A percentile compares a stretch with the other conserved stretches of the same genome.
These are phyloP conservation scores for Roridomyces roridus DNA, from an alignment of 768 basidiomycete species.

Conservation along the genomic window DNA sequence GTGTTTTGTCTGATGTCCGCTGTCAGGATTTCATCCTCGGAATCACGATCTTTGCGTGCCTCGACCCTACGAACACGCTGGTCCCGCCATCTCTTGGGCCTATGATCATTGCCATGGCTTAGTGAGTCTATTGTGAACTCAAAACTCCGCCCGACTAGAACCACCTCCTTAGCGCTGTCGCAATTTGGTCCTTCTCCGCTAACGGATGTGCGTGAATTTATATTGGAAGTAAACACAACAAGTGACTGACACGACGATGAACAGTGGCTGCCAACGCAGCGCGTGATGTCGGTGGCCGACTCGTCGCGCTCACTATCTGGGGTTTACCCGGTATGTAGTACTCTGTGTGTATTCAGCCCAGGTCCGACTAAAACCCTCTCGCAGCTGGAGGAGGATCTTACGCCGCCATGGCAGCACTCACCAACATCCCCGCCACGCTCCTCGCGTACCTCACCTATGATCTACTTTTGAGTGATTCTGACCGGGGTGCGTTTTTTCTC, in stretches of 20 bases:
- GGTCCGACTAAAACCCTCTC: not conserved
- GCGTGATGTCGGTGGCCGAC: constrained; percentile 54
- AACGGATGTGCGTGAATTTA: constrained; percentile 39
- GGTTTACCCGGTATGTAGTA: constrained; percentile 28
- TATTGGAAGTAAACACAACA: not conserved
- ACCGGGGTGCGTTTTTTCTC: constrained; percentile 31
- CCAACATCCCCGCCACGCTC: constrained; percentile 53
- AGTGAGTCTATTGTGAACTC: constrained; percentile 38
- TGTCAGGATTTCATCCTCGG: constrained; percentile 35
- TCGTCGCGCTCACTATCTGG: constrained; percentile 50
- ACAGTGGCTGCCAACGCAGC: constrained; percentile 55
- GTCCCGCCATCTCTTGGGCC: constrained; percentile 47
- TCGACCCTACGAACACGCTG: constrained; percentile 49
- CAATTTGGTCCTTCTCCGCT: constrained; percentile 50
- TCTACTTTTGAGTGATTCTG: constrained; percentile 41
- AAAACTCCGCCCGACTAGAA: too few relatives aligned
- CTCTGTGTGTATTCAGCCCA: too few relatives aligned
- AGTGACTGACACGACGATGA: too few relatives aligned
- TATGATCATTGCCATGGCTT: constrained; percentile 47
- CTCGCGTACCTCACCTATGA: constrained; percentile 47
- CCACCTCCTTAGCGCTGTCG: constrained; percentile 37
- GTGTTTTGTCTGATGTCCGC: not conserved
- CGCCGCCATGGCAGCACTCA: constrained; percentile 51
- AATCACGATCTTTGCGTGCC: constrained; percentile 35
- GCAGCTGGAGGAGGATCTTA: constrained; percentile 49